phyloP scores from a whole-genome alignment of 2,329 filamentous ascomycete genomes.

The Plenodomus tracheiphilus region DNA sequence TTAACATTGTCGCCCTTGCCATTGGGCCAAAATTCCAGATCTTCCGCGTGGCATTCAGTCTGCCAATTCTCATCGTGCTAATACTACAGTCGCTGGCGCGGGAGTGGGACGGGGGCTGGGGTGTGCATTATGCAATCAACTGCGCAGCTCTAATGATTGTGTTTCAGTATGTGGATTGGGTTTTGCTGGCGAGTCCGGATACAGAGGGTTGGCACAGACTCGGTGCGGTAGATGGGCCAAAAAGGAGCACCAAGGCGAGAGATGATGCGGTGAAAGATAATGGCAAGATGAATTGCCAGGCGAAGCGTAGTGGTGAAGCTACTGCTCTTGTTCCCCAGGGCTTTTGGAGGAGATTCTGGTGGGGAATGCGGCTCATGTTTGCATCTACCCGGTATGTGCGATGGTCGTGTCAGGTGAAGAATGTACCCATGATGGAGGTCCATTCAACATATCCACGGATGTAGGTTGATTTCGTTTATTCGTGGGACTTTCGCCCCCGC shows the following conservation, averaged over 20 bases:
- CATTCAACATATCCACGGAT: slow-evolving; percentile 19
- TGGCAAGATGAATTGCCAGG: neutral
- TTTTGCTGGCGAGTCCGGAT: slow-evolving; percentile 25
- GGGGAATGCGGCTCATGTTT: slow-evolving; percentile 16
- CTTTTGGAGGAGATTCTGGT: slow-evolving; percentile 25
- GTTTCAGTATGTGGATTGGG: slow-evolving; percentile 24
- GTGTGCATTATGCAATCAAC: slow-evolving; percentile 16
- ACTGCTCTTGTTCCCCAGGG: slow-evolving; percentile 5
- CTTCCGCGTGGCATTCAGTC: slow-evolving; percentile 10
- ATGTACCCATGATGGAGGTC: slow-evolving; percentile 21
- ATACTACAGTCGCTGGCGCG: slow-evolving; percentile 20
- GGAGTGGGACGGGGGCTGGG: slow-evolving; percentile 15
- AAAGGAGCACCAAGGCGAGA: slow-evolving; percentile 1
- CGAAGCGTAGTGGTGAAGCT: neutral
- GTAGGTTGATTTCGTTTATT: too few species aligned
- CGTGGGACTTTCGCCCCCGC: too few species aligned
- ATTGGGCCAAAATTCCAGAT: slow-evolving; percentile 9
- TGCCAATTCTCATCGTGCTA: slow-evolving; percentile 20
- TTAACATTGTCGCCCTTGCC: slow-evolving; percentile 19
- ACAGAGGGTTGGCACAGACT: slow-evolving; percentile 30
- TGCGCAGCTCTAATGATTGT: slow-evolving; percentile 6
- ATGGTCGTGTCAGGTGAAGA: slow-evolving; percentile 35
- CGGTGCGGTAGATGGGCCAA: neutral
- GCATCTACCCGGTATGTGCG: slow-evolving; percentile 23
- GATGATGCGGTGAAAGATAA: neutral